Conservation (phyloP, 495 filamentous ascomycete species). For the Podospora conica region DNA sequence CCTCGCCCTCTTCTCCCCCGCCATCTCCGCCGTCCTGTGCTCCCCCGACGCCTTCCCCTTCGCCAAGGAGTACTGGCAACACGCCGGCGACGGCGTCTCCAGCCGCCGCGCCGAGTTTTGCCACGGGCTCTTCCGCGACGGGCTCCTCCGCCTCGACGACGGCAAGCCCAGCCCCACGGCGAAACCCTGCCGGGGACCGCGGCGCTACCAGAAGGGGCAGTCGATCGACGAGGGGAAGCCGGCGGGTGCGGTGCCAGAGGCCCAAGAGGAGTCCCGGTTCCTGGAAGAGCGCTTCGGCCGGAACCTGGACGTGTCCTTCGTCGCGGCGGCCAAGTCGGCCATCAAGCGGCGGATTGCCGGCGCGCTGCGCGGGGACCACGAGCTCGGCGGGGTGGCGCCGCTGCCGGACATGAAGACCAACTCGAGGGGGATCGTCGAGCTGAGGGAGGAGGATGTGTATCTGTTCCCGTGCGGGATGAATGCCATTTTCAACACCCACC, state of each 20-base stretch:
- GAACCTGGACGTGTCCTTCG: conserved; percentile 73
- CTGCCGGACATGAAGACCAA: conserved; percentile 37
- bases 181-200: conserved; percentile 57
- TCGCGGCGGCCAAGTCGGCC: conserved; percentile 76
- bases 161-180: conserved; percentile 22
- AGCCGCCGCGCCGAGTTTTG: conserved; percentile 90
- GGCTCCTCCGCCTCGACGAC: conserved; percentile 54
- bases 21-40: conserved; percentile 67
- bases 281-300: conserved; percentile 93
- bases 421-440: conserved; percentile 55
- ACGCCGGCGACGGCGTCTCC: conserved; percentile 89
- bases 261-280: conserved; percentile 64
- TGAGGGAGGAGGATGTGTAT: conserved; percentile 84
- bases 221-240: conserved; percentile 40
- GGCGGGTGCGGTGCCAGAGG: conserved; percentile 27
- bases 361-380: conserved; percentile 66
- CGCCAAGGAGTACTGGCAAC: conserved; percentile 93
- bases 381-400: conserved; percentile 41
- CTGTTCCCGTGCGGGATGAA: conserved; percentile 90
- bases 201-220: conserved; percentile 60
- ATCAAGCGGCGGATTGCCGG: conserved; percentile 85
- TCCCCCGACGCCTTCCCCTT: conserved; percentile 55
- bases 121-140: conserved; percentile 63
- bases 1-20: conserved; percentile 33
- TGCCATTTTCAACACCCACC: conserved; percentile 85